Evolutionary conservation across 2,329 filamentous ascomycete species (phyloP).

Genomic region (Chaetothyriales sp.): DNA sequence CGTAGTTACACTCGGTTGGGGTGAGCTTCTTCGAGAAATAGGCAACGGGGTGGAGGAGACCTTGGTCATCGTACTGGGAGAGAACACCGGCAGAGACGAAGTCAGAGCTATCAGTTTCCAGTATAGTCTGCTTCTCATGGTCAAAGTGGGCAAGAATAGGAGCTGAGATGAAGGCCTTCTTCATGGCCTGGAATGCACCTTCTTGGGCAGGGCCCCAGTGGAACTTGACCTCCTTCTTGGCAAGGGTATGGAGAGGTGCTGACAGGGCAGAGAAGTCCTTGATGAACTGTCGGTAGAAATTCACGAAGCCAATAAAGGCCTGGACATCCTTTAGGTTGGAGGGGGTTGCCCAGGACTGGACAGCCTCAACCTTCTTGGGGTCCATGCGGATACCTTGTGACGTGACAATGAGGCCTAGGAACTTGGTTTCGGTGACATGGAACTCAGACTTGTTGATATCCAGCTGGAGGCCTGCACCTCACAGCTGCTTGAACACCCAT

Average conservation of each 20-base stretch:
- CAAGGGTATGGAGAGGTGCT: slow-evolving; percentile 12
- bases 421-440: slow-evolving; percentile 18
- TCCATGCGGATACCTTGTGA: slow-evolving; percentile 18
- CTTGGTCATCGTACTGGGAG: slow-evolving; percentile 3
- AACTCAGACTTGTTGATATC: slow-evolving; percentile 21
- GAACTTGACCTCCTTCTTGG: slow-evolving; percentile 3
- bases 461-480: slow-evolving; percentile 10
- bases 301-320: slow-evolving; percentile 20
- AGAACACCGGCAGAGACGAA: slow-evolving; percentile 4
- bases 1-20: slow-evolving; percentile 7
- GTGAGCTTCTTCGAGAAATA: slow-evolving; percentile 12
- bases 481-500: slow-evolving; percentile 9
- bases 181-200: slow-evolving; percentile 3
- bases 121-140: background rate
- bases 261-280: slow-evolving; percentile 13
- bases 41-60: slow-evolving; percentile 2
- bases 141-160: slow-evolving; percentile 11
- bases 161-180: slow-evolving; percentile 3
- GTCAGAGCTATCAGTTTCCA: slow-evolving; percentile 11
- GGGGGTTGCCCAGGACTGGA: slow-evolving; percentile 17
- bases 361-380: slow-evolving; percentile 15
- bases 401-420: slow-evolving; percentile 20
- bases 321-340: slow-evolving; percentile 14
- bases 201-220: slow-evolving; percentile 1
- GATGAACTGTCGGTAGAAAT: slow-evolving; percentile 22